phyloP scores from a whole-genome alignment of 2,329 filamentous ascomycete species.

The Emergomyces africanus region DNA sequence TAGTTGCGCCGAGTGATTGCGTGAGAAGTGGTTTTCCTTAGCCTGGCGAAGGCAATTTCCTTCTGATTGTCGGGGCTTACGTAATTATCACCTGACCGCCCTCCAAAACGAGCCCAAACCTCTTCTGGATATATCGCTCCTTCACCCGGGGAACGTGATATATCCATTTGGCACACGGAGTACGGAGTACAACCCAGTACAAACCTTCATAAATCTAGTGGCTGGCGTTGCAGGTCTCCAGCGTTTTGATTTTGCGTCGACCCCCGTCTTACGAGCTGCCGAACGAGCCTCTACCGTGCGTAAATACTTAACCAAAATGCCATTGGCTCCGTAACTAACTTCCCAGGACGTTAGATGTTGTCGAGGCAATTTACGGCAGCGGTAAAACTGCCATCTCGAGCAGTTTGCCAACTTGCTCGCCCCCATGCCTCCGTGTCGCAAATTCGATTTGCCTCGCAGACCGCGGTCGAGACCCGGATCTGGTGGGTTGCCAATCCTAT shows the following conservation, averaged over 20 bases:
- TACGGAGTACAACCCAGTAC: too few species aligned
- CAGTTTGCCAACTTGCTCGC: conserved; percentile 15
- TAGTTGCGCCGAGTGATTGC: conserved; percentile 19
- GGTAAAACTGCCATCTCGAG: conserved; percentile 26
- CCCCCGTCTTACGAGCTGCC: not conserved
- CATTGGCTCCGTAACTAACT: conserved; percentile 12
- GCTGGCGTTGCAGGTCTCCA: not conserved
- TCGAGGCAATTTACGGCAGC: conserved; percentile 32
- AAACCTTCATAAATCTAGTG: too few species aligned
- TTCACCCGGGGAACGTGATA: not conserved
- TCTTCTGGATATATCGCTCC: not conserved
- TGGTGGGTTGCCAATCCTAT: conserved; percentile 20
- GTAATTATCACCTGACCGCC: conserved; percentile 16
- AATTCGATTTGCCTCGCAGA: conserved; percentile 25
- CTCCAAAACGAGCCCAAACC: not conserved
- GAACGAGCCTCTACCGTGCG: conserved; percentile 4
- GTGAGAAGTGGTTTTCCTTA: conserved; percentile 29
- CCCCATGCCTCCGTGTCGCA: conserved; percentile 31
- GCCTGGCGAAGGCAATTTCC: conserved; percentile 16
- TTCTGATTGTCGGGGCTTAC: conserved; percentile 18
- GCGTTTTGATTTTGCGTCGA: not conserved
- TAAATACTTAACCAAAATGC: not conserved
- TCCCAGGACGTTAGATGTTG: conserved; percentile 25
- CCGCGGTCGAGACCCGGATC: conserved; percentile 30
- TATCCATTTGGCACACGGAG: too few species aligned